Evolutionary conservation across 164 flowering plant genomes (phyloP).

Genomic region (Platanus orientalis): DNA sequence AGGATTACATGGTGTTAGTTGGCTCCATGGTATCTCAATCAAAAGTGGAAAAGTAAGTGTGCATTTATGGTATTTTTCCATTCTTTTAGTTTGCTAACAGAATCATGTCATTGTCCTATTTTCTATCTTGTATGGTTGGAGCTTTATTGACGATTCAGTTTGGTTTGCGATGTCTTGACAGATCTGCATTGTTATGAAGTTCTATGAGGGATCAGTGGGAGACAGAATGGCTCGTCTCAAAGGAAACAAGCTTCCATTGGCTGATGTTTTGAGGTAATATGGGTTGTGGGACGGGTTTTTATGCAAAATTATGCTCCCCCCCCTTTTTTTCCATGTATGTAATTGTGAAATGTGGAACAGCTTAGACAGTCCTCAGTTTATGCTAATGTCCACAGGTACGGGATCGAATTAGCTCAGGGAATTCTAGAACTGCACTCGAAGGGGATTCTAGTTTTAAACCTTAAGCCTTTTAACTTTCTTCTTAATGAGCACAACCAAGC

Average conservation of each 20-base stretch:
- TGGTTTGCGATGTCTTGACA: slow-evolving; percentile 18
- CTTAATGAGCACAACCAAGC: slow-evolving; percentile 61
- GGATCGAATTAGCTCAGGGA: slow-evolving; percentile 64
- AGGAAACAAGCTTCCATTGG: slow-evolving; percentile 61
- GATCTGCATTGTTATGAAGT: slow-evolving; percentile 78
- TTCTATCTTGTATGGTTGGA: background rate
- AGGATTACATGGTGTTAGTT: slow-evolving; percentile 49
- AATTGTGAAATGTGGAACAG: background rate
- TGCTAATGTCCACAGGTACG: slow-evolving; percentile 55
- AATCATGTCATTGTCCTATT: background rate
- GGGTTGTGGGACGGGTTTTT: too few species aligned
- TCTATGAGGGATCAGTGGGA: slow-evolving; percentile 84
- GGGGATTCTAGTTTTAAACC: slow-evolving; percentile 66
- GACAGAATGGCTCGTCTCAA: slow-evolving; percentile 68
- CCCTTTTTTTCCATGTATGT: background rate
- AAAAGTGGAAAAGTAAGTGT: slow-evolving; percentile 54
- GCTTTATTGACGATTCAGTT: background rate
- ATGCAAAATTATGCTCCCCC: too few species aligned
- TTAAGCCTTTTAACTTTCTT: slow-evolving; percentile 81
- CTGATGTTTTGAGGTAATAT: slow-evolving; percentile 72
- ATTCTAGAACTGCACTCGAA: slow-evolving; percentile 63
- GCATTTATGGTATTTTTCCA: background rate
- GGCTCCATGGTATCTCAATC: slow-evolving; percentile 69
- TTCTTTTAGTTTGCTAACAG: background rate
- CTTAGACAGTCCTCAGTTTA: background rate